Evolutionary conservation across 352 stramenopile genomes (phyloP), one percentile per base, ranked within the genome.

Genomic region (Achlya hypogyna): DNA sequence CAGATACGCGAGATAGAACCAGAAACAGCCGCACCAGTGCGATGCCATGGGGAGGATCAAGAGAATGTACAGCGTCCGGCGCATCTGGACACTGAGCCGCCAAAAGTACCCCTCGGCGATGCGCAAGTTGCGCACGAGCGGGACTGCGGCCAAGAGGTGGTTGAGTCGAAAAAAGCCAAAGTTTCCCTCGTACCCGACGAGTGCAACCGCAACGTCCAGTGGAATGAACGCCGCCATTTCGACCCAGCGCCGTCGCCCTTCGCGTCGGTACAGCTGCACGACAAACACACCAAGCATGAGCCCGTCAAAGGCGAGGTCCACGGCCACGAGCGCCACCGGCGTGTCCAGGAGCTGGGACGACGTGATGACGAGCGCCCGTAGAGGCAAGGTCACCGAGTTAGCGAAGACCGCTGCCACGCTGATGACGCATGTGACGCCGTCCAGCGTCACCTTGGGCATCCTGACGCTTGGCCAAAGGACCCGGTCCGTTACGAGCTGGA

Each of bases 91-190:
- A 12, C 40, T 58, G 27, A 67, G n/a, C 27, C 60, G 45, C 60
- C 60, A 67, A 49, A 67, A 67, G 51, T 67, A 51, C 25, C 40
- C 60, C 47, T 67, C 60, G 27, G 60, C 51, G 51, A 67, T 58
- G 29, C 60, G 45, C 9, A 67, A 47, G 51, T 67, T 54, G 1
- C 60, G 60, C 23, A 42, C 22, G 22, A 67, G 25, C 22, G 60
- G 40, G 27, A 67, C 40, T n/a, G 58, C 6, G 3, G 42, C 28
- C 18, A 67, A 23, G 12, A 67, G 1, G 4, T 67, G 60, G 51
- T 67, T 67, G 51, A 67, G 60, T 8, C 60, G 60, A 22, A 22
- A 67, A 9, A 58, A 23, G 32, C 60, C 60, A 67, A 67, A 67
- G 28, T 67, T 67, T 28, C 60, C 60, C 5, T 31, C 34, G 35